Evolutionary conservation across 2,329 filamentous ascomycete genomes (phyloP).

Genomic region (Escovopsis sp.): DNA sequence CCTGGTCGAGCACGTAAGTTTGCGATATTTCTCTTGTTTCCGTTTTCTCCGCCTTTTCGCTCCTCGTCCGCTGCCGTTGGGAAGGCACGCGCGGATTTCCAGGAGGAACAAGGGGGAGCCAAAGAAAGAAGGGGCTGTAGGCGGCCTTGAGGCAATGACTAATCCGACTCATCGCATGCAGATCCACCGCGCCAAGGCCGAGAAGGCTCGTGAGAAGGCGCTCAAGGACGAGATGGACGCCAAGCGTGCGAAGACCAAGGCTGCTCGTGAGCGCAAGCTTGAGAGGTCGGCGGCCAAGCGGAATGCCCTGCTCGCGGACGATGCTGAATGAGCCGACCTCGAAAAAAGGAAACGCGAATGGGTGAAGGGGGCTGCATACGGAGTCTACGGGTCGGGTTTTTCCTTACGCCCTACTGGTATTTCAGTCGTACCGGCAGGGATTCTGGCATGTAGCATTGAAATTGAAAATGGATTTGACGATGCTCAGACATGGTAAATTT

Average conservation of each 20-base stretch:
- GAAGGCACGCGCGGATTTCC: too few species aligned
- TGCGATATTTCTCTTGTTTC: constrained; percentile 6
- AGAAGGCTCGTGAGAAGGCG: constrained; percentile 89
- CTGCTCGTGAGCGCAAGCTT: constrained; percentile 93
- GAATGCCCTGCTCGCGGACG: constrained; percentile 65
- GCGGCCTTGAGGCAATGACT: neutral
- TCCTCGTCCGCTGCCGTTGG: too few species aligned
- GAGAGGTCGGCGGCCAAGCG: constrained; percentile 88
- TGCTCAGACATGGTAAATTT: constrained; percentile 16
- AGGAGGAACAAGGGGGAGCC: neutral
- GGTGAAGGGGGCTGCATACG: constrained; percentile 41
- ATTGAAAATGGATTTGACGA: constrained; percentile 38
- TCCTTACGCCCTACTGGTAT: constrained; percentile 31
- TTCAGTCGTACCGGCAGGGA: constrained; percentile 34
- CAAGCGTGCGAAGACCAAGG: constrained; percentile 99
- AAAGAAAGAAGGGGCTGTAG: neutral
- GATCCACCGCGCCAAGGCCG: constrained; percentile 99
- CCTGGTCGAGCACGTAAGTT: constrained; percentile 97
- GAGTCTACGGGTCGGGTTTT: constrained; percentile 44
- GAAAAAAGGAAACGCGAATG: constrained; percentile 28
- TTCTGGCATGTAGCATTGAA: constrained; percentile 44
- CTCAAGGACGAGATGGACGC: constrained; percentile 99
- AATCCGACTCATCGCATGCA: constrained; percentile 22
- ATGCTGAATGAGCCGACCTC: constrained; percentile 36
- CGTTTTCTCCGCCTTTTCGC: neutral